Conservation (phyloP, 148 eudicot species). For the Camellia japonica region DNA sequence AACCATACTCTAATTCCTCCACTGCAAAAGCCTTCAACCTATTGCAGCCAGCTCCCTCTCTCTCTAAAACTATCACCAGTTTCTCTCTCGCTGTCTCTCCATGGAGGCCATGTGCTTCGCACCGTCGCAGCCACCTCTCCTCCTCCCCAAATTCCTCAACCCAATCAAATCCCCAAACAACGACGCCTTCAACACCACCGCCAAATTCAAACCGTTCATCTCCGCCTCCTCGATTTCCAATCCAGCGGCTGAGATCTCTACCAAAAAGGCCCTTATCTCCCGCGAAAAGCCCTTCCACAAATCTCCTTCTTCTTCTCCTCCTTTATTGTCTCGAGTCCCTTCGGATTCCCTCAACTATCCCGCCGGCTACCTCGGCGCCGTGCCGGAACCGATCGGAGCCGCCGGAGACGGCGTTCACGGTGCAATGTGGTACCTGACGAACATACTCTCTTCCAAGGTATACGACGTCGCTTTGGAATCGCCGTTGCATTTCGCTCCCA, state of each 20-base stretch:
- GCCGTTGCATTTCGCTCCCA: conserved; percentile 65
- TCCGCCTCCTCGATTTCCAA: conserved; percentile 17
- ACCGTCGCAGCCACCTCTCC: conserved; percentile 12
- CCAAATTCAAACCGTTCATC: conserved; percentile 6
- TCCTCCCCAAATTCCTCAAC: conserved; percentile 18
- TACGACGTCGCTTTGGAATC: conserved; percentile 72
- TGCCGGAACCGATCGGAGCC: conserved; percentile 24
- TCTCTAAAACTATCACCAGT: neutral
- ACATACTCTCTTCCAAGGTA: conserved; percentile 61
- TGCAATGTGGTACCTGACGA: conserved; percentile 69
- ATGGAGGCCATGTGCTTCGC: conserved; percentile 20
- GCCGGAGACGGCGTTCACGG: conserved; percentile 6
- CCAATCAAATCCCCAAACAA: neutral
- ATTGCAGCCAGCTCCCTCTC: conserved; percentile 6
- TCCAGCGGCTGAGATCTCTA: conserved; percentile 18
- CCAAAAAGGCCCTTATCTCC: neutral
- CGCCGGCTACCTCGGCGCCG: conserved; percentile 53
- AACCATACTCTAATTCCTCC: too few species aligned
- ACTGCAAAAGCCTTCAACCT: too few species aligned
- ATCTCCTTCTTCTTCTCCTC: conserved; percentile 6
- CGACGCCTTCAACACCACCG: neutral
- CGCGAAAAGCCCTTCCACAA: conserved; percentile 12
- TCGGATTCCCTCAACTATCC: conserved; percentile 61
- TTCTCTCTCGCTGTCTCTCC: neutral
- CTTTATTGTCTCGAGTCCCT: conserved; percentile 23